Evolutionary conservation across 2,329 filamentous ascomycete genomes (phyloP).

Genomic region (Botrytis fragariae): DNA sequence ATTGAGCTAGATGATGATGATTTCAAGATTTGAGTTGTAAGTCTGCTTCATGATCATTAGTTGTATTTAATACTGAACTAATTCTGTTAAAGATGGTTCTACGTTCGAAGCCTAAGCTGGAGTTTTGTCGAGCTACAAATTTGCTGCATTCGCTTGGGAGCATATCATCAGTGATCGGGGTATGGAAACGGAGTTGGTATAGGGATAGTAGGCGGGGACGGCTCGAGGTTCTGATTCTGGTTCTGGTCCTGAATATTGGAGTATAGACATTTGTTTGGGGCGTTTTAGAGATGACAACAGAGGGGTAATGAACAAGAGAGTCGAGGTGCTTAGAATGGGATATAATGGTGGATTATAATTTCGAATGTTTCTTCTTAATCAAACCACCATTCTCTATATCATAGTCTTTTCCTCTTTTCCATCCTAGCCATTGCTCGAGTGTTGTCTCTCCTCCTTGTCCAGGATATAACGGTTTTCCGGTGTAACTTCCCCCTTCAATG

Average conservation of each 20-base stretch:
- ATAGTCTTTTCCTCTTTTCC: conserved; percentile 70
- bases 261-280: conserved; percentile 15
- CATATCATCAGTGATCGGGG: not conserved
- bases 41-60: not conserved
- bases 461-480: conserved; percentile 55
- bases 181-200: conserved; percentile 6
- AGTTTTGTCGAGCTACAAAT: conserved; percentile 6
- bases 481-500: conserved; percentile 66
- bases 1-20: conserved; percentile 18
- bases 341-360: conserved; percentile 40
- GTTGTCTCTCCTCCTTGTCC: conserved; percentile 71
- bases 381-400: conserved; percentile 62
- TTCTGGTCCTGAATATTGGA: not conserved
- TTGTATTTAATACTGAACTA: not conserved
- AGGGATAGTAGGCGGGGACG: not conserved
- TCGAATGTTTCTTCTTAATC: conserved; percentile 47
- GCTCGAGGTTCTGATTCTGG: not conserved
- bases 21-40: conserved; percentile 22
- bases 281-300: conserved; percentile 6
- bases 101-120: not conserved
- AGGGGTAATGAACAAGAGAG: not conserved
- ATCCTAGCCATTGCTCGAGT: conserved; percentile 72
- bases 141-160: not conserved
- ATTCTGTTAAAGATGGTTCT: not conserved
- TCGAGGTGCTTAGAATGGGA: not conserved